Evolutionary conservation across 2,329 filamentous ascomycete species (phyloP).

Genomic region (Sporothrix inflata): DNA sequence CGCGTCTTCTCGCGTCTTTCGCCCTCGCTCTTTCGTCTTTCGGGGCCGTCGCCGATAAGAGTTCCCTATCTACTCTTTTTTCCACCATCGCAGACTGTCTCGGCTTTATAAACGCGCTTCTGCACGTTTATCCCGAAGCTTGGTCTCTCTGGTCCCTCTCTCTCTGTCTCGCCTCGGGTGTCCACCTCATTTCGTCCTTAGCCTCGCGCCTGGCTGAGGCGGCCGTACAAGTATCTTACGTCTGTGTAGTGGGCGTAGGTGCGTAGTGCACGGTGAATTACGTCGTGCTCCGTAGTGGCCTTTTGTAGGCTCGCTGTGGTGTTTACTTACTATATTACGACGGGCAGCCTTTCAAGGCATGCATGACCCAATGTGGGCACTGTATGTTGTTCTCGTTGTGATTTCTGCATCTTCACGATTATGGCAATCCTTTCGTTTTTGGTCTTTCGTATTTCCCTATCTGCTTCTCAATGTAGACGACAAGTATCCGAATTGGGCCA

Average conservation of each 20-base stretch:
- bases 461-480: neutral
- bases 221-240: no score
- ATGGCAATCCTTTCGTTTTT: neutral
- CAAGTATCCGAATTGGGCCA: neutral
- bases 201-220: neutral
- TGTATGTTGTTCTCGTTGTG: neutral
- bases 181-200: slow-evolving; percentile 15
- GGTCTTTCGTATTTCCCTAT: neutral
- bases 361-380: no score
- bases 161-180: slow-evolving; percentile 5
- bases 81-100: neutral
- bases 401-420: neutral
- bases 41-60: no score
- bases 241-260: neutral
- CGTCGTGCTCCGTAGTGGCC: no score
- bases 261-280: no score
- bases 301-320: no score
- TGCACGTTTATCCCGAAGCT: slow-evolving; percentile 8
- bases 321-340: no score
- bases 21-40: no score
- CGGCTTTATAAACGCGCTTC: neutral
- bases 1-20: no score
- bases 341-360: no score
- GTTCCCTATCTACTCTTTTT: no score
- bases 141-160: neutral